These are phyloP conservation scores for Pulveroboletus sp. DNA, from an alignment of 768 basidiomycete species.

Conservation along the genomic window DNA sequence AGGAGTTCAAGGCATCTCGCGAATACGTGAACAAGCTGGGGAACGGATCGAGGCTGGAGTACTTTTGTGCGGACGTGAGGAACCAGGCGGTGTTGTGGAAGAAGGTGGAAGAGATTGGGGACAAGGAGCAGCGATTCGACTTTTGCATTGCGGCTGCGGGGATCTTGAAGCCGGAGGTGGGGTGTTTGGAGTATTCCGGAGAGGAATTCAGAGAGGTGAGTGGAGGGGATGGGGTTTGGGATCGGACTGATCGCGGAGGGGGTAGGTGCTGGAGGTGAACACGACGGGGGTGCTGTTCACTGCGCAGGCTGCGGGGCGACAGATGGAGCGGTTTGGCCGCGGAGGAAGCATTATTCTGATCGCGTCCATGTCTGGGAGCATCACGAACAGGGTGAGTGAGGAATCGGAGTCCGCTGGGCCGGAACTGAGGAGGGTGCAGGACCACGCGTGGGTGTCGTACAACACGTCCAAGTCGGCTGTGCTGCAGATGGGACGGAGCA, in stretches of 20 bases:
- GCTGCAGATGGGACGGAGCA: slow-evolving; percentile 74
- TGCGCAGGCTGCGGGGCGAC: slow-evolving; percentile 55
- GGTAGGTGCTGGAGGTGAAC: slow-evolving; percentile 63
- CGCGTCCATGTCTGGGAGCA: slow-evolving; percentile 60
- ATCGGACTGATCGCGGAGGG: background rate
- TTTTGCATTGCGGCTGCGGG: slow-evolving; percentile 78
- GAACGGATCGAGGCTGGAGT: slow-evolving; percentile 48
- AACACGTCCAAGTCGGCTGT: slow-evolving; percentile 77
- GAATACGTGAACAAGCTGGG: slow-evolving; percentile 49
- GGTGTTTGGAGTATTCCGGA: slow-evolving; percentile 64
- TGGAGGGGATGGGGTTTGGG: background rate
- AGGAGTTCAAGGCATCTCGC: slow-evolving; percentile 52
- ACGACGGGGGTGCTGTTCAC: slow-evolving; percentile 58
- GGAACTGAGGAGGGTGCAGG: slow-evolving; percentile 37
- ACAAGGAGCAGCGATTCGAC: slow-evolving; percentile 68
- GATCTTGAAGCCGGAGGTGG: slow-evolving; percentile 53
- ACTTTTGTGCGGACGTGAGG: slow-evolving; percentile 60
- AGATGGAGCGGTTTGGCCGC: slow-evolving; percentile 48
- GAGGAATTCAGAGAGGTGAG: slow-evolving; percentile 60
- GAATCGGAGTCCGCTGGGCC: background rate
- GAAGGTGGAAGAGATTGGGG: slow-evolving; percentile 54
- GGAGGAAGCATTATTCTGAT: slow-evolving; percentile 56
- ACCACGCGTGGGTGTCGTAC: slow-evolving; percentile 72
- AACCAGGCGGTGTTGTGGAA: slow-evolving; percentile 60
- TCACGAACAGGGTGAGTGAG: slow-evolving; percentile 62